Evolutionary conservation across 2,329 filamentous ascomycete species (phyloP).

Genomic region (Sclerotinia borealis): DNA sequence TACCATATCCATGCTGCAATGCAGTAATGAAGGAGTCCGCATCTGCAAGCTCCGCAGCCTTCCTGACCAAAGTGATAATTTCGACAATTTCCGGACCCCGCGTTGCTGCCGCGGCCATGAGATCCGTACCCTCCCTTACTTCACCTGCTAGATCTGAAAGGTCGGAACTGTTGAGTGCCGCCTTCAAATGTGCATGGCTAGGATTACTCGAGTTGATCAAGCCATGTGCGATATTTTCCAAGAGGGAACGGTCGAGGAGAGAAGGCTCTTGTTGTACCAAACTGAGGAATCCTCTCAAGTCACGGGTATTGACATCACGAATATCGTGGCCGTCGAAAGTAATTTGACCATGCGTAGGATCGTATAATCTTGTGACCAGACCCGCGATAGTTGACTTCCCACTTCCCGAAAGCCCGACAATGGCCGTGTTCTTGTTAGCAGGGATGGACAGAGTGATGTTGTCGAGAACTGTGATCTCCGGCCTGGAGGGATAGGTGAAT

Average conservation of each 20-base stretch:
- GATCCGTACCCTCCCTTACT: conserved; percentile 46
- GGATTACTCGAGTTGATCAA: conserved; percentile 42
- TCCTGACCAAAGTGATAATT: conserved; percentile 33
- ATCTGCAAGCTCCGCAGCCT: conserved; percentile 48
- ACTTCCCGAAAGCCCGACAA: conserved; percentile 53
- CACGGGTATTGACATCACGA: conserved; percentile 15
- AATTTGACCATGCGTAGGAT: conserved; percentile 37
- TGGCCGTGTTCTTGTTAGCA: conserved; percentile 40
- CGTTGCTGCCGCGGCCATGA: neutral
- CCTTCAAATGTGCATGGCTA: conserved; percentile 44
- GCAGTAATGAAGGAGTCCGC: conserved; percentile 5
- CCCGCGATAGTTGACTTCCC: conserved; percentile 53
- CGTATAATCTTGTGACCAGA: conserved; percentile 52
- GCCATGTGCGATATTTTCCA: conserved; percentile 24
- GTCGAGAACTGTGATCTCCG: conserved; percentile 29
- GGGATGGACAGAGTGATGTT: conserved; percentile 28
- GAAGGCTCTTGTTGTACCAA: conserved; percentile 51
- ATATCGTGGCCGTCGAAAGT: conserved; percentile 18
- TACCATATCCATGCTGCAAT: conserved; percentile 34
- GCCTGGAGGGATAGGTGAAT: conserved; percentile 29
- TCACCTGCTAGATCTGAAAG: conserved; percentile 46
- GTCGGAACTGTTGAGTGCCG: conserved; percentile 33
- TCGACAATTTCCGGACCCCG: conserved; percentile 24
- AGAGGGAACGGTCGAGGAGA: conserved; percentile 45
- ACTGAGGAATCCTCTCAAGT: conserved; percentile 39